These are phyloP conservation scores for Viola pubescens DNA, from an alignment of 441 rosid genomes.

Conservation along the genomic window DNA sequence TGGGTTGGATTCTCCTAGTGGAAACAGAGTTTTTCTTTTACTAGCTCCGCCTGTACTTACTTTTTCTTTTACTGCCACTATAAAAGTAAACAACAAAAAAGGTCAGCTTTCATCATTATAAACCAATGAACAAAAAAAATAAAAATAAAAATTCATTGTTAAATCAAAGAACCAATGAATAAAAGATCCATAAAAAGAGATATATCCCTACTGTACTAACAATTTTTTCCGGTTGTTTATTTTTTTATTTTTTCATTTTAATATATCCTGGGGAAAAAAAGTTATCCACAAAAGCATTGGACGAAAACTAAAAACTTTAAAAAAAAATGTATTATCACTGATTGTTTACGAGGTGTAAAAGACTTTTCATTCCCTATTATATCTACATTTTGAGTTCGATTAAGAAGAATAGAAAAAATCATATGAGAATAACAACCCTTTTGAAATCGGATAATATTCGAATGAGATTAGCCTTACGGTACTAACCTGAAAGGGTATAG, in stretches of 20 bases:
- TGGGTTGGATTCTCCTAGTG: conserved; percentile 29
- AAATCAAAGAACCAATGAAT: neutral
- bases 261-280: no score
- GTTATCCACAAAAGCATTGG: no score
- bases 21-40: conserved; percentile 16
- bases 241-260: neutral
- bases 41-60: neutral
- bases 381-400: no score
- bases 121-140: conserved; percentile 16
- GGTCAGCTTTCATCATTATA: conserved; percentile 24
- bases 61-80: conserved; percentile 4
- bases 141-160: conserved; percentile 7
- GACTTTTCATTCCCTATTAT: no score
- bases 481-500: no score
- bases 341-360: no score
- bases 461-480: no score
- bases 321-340: no score
- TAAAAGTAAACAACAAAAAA: conserved; percentile 22
- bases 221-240: neutral
- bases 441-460: no score
- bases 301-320: no score
- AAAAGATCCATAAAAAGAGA: neutral
- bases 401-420: no score
- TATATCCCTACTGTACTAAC: neutral
- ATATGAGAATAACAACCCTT: no score